phyloP scores from a whole-genome alignment of 2,329 filamentous ascomycete genomes.

The Cladosporium austrohemisphaericum region DNA sequence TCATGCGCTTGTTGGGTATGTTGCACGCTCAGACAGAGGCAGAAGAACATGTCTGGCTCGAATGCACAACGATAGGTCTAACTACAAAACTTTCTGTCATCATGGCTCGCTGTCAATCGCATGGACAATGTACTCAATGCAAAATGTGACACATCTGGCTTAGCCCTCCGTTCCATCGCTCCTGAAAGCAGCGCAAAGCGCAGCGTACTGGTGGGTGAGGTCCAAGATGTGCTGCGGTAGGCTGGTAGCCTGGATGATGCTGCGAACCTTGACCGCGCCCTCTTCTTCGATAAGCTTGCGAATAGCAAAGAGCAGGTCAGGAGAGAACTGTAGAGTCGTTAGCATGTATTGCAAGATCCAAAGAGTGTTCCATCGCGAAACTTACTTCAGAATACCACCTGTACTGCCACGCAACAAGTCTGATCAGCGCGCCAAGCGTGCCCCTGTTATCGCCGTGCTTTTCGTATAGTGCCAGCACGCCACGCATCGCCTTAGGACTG shows the following conservation, averaged over 20 bases:
- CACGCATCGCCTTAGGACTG: constrained; percentile 85
- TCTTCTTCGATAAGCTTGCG: constrained; percentile 95
- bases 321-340: constrained; percentile 66
- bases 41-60: neutral
- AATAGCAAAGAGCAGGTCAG: constrained; percentile 80
- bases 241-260: constrained; percentile 94
- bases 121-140: too few species aligned
- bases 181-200: constrained; percentile 88
- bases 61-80: neutral
- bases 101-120: too few species aligned
- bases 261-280: constrained; percentile 93
- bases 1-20: constrained; percentile 3
- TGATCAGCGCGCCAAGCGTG: constrained; percentile 79
- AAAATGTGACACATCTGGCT: too few species aligned
- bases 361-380: neutral
- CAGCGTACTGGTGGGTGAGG: constrained; percentile 92
- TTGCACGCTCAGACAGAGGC: neutral
- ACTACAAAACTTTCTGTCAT: too few species aligned
- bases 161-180: constrained; percentile 76
- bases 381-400: constrained; percentile 93
- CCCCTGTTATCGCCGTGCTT: constrained; percentile 73
- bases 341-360: constrained; percentile 2
- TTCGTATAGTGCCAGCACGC: constrained; percentile 77
- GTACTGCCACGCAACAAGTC: constrained; percentile 96
- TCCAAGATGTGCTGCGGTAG: constrained; percentile 90